Conservation (phyloP, 2,329 filamentous ascomycete species). For the Cladosporium sp. region DNA sequence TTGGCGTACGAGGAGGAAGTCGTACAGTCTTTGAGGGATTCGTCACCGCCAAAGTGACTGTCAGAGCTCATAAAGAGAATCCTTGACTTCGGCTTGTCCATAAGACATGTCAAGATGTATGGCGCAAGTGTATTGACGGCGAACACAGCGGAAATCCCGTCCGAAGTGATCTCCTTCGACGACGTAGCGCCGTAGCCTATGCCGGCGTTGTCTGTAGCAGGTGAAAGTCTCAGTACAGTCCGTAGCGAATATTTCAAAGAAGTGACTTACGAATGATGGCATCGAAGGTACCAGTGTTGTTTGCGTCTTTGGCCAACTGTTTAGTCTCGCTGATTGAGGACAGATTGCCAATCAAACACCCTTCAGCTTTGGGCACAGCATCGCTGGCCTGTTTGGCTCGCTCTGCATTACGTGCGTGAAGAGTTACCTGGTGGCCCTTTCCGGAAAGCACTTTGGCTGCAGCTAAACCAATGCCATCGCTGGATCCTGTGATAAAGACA, state of each 20-base stretch:
- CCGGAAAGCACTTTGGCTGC: conserved; percentile 51
- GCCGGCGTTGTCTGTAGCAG: conserved; percentile 41
- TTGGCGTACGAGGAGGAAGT: conserved; percentile 50
- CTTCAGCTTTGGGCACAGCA: conserved; percentile 50
- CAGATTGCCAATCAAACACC: conserved; percentile 54
- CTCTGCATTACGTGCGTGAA: conserved; percentile 55
- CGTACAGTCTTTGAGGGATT: conserved; percentile 38
- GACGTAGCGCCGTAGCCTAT: conserved; percentile 40
- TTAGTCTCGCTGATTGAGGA: conserved; percentile 52
- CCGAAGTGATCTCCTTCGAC: conserved; percentile 41
- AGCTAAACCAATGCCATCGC: conserved; percentile 55
- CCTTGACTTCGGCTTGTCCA: conserved; percentile 45
- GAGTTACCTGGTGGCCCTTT: conserved; percentile 54
- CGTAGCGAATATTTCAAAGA: no score
- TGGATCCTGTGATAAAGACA: conserved; percentile 57
- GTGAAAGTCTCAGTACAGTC: neutral
- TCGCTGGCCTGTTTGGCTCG: conserved; percentile 47
- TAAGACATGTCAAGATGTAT: conserved; percentile 53
- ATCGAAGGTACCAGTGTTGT: conserved; percentile 51
- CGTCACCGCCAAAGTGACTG: conserved; percentile 50
- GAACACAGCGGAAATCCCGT: conserved; percentile 50
- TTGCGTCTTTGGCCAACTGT: conserved; percentile 51
- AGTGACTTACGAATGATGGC: conserved; percentile 53
- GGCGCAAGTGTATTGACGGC: conserved; percentile 57
- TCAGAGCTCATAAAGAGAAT: conserved; percentile 53